These are phyloP conservation scores for Puccinellia tenuiflora DNA, from an alignment of 176 grass and related monocot species.

Conservation along the genomic window DNA sequence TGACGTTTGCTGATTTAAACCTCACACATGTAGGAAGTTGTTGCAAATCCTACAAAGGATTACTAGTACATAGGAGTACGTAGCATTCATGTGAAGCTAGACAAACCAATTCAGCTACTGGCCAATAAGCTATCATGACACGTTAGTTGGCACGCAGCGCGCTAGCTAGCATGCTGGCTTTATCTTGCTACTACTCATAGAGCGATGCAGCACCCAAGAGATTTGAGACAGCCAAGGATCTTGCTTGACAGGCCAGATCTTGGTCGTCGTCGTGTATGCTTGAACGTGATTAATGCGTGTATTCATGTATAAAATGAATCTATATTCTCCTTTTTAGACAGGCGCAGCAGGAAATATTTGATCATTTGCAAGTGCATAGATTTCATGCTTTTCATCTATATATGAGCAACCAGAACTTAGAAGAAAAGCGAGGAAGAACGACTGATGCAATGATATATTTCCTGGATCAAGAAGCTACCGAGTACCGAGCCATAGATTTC, in stretches of 20 bases:
- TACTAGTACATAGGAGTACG: too few species aligned
- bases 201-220: neutral
- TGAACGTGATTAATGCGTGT: neutral
- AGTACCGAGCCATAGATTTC: too few species aligned
- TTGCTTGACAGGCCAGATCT: neutral
- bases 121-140: constrained; percentile 21
- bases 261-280: neutral
- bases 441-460: neutral
- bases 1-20: neutral
- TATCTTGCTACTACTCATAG: neutral
- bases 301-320: neutral
- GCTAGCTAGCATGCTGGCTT: too few species aligned
- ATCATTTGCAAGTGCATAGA: neutral
- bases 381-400: neutral
- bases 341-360: too few species aligned
- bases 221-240: constrained; percentile 31
- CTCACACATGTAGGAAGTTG: neutral
- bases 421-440: neutral
- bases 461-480: neutral
- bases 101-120: neutral
- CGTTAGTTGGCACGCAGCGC: neutral
- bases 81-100: constrained; percentile 34
- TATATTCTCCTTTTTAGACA: neutral
- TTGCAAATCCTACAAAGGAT: constrained; percentile 14
- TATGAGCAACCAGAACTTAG: too few species aligned